Percentiles rank a stretch among this genome's conserved stretches.
Conservation (phyloP, 2,329 filamentous ascomycete genomes). For the Eutypa lata region DNA sequence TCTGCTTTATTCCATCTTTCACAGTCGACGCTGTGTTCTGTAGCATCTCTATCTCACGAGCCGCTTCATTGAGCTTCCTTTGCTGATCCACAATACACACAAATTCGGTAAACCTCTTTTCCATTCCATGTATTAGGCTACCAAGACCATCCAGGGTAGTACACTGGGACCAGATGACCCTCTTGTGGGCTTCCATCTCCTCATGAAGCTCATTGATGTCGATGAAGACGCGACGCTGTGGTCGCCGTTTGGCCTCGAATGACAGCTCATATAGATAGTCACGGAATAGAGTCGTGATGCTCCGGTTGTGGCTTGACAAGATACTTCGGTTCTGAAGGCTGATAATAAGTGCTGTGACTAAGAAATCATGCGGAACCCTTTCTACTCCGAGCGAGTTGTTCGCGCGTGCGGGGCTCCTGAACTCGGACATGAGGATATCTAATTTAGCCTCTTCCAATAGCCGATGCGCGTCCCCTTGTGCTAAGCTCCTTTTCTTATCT, state of each 20-base stretch:
- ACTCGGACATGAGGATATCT: neutral
- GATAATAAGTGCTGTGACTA: neutral
- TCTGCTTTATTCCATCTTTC: constrained; percentile 1
- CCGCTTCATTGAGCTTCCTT: neutral
- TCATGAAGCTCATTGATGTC: neutral
- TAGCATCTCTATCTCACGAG: neutral
- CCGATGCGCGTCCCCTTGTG: neutral
- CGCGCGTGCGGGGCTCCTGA: neutral
- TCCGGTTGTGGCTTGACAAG: too few species aligned
- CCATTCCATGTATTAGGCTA: too few species aligned
- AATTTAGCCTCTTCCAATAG: neutral
- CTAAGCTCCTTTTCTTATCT: neutral
- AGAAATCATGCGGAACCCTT: neutral
- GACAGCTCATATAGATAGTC: neutral
- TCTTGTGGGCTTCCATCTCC: neutral
- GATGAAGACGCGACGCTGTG: neutral
- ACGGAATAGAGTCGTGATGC: neutral
- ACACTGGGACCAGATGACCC: neutral
- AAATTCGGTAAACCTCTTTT: neutral
- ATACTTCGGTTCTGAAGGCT: too few species aligned
- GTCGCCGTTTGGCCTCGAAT: neutral
- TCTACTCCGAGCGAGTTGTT: neutral
- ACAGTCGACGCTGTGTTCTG: neutral
- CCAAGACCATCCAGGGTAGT: neutral
- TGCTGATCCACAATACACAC: neutral